Conservation (phyloP, 2,329 filamentous ascomycete species). For the Ilyonectria robusta region DNA sequence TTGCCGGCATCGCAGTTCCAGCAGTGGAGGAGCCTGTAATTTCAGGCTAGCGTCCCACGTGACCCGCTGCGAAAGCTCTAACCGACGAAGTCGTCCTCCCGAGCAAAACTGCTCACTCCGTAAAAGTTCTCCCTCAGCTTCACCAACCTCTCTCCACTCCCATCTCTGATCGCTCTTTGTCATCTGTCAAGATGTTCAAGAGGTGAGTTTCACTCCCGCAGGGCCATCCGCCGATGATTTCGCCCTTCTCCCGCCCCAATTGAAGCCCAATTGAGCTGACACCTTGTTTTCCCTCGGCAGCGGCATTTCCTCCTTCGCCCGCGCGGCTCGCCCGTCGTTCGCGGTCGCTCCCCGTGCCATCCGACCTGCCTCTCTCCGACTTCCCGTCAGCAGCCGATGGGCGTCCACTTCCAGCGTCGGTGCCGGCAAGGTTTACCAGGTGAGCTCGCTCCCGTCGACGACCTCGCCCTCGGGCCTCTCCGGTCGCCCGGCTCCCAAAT, state of each 20-base stretch:
- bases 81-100: conserved; percentile 59
- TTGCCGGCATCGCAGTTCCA: conserved; percentile 49
- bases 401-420: conserved; percentile 71
- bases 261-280: conserved; percentile 64
- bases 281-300: conserved; percentile 58
- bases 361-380: conserved; percentile 69
- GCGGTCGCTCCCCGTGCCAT: conserved; percentile 70
- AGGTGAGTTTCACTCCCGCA: conserved; percentile 71
- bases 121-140: conserved; percentile 64
- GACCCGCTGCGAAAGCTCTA: conserved; percentile 59
- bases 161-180: conserved; percentile 74
- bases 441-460: conserved; percentile 53
- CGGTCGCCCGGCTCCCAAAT: conserved; percentile 41
- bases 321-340: conserved; percentile 74
- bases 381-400: conserved; percentile 69
- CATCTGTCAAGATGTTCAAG: conserved; percentile 86
- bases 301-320: conserved; percentile 76
- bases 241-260: conserved; percentile 55
- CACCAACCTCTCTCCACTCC: conserved; percentile 70
- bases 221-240: conserved; percentile 46
- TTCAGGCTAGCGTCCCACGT: conserved; percentile 56
- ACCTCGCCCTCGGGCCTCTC: conserved; percentile 28
- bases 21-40: conserved; percentile 41
- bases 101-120: conserved; percentile 65
- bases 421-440: conserved; percentile 79